Base-by-base conservation (phyloP, 208 protist species). In the Angomonas deanei region DNA sequence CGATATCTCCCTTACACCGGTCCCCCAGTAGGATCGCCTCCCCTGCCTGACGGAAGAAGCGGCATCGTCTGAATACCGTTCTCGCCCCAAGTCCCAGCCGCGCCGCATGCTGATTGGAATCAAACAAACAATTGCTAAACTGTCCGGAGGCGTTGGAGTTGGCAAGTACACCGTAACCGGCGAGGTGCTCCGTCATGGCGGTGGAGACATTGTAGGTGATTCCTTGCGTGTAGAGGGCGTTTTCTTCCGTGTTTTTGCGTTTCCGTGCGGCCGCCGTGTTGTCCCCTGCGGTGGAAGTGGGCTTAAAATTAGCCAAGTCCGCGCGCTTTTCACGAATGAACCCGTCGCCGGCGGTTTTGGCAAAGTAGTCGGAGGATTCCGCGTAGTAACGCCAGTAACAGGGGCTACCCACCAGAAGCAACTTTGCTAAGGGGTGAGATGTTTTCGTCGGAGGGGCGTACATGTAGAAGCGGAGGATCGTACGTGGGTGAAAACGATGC, bases 341-440 rank as follows among this genome's bases (percentile, higher is more conserved):
- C 5, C n/a, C 4, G 42, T 32, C 24, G 33, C 47, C 27, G 49
- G 46, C 55, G 19, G 33, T 21, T 52, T 70, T 26, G 27, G 42
- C 24, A 30, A 70, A 70, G 66, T 42, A 69, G 32, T 31, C 54
- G 8, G 64, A 21, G 3, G 31, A 55, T n/a, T 38, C 38, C 19
- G 55, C 55, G 56, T 57, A 38, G 27, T 65, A 61, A 1, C 71
- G 71, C 71, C 71, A 76, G 55, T 64, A 70, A 39, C 65, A 68
- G 3, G 71, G 64, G 47, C 71, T 76, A 53, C 71, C 71, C 0
- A 70, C 17, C 1, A 48, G 23, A 31, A 76, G 61, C 24, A 76
- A 48, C 56, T 65, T 55, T 13, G 15, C 71, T 1, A 66, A 48
- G 19, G 33, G n/a, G 42, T 10, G 42, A 26, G 61, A 15, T 17